Evolutionary conservation across 2,329 filamentous ascomycete species (phyloP).

Genomic region (Fusarium nurragi): DNA sequence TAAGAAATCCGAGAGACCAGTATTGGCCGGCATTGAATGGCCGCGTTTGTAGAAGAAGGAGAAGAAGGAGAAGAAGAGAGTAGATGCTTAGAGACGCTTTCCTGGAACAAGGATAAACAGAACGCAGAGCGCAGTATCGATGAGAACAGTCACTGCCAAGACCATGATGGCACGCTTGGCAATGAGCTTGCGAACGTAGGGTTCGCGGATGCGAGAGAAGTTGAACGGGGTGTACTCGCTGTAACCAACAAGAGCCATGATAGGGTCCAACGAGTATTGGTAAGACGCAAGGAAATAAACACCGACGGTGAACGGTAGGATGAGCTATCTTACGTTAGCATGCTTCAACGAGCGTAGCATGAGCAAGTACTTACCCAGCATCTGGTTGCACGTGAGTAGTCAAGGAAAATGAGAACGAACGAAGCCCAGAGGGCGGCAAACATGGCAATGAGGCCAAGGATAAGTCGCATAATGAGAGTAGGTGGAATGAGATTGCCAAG

Average conservation of each 20-base stretch:
- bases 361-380: slow-evolving; percentile 76
- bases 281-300: slow-evolving; percentile 91
- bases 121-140: slow-evolving; percentile 84
- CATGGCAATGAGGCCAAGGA: slow-evolving; percentile 82
- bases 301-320: slow-evolving; percentile 90
- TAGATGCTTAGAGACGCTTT: slow-evolving; percentile 70
- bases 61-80: neutral
- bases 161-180: slow-evolving; percentile 86
- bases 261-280: slow-evolving; percentile 93
- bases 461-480: slow-evolving; percentile 85
- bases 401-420: slow-evolving; percentile 91
- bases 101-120: slow-evolving; percentile 96
- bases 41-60: slow-evolving; percentile 12
- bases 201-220: slow-evolving; percentile 87
- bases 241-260: slow-evolving; percentile 86
- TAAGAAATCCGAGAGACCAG: slow-evolving; percentile 28
- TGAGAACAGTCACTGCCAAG: slow-evolving; percentile 75
- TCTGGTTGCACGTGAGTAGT: slow-evolving; percentile 76
- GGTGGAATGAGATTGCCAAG: slow-evolving; percentile 94
- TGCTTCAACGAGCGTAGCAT: neutral
- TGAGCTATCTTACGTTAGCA: slow-evolving; percentile 56
- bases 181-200: slow-evolving; percentile 87
- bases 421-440: slow-evolving; percentile 94
- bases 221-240: slow-evolving; percentile 98
- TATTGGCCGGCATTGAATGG: slow-evolving; percentile 41